phyloP scores from a whole-genome alignment of 202 grass and related monocot species.

The Panicum hallii region DNA sequence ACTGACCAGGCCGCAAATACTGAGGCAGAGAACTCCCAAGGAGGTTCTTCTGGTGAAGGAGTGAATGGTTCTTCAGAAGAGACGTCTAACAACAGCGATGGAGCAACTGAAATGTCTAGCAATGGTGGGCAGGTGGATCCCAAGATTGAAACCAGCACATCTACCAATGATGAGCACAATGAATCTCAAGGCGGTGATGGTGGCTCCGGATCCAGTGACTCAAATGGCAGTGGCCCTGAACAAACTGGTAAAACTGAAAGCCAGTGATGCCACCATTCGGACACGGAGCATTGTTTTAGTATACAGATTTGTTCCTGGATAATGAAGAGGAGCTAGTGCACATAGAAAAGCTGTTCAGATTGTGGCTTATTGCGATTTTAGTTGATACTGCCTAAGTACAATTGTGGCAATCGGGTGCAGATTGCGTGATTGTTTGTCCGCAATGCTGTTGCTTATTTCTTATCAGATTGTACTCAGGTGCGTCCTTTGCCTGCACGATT shows the following conservation, averaged over 20 bases:
- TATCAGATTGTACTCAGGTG: conserved; percentile 14
- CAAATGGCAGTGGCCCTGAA: conserved; percentile 38
- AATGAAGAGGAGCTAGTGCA: conserved; percentile 38
- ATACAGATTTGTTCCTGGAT: conserved; percentile 45
- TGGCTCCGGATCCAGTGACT: conserved; percentile 38
- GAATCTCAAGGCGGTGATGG: conserved; percentile 29
- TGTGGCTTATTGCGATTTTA: conserved; percentile 35
- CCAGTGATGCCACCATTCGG: conserved; percentile 43
- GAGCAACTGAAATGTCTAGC: conserved; percentile 34
- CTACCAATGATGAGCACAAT: conserved; percentile 13
- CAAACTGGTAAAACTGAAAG: conserved; percentile 50
- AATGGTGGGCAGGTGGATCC: conserved; percentile 43
- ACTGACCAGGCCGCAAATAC: conserved; percentile 35
- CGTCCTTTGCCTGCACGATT: conserved; percentile 10
- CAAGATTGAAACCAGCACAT: conserved; percentile 53
- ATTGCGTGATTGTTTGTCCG: background rate
- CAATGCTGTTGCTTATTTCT: conserved; percentile 27
- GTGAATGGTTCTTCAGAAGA: conserved; percentile 49
- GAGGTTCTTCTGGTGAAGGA: conserved; percentile 35
- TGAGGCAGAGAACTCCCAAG: conserved; percentile 31
- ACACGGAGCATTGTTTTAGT: conserved; percentile 42
- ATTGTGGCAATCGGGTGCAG: conserved; percentile 1
- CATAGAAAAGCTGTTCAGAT: conserved; percentile 48
- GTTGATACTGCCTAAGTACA: conserved; percentile 29
- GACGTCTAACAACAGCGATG: conserved; percentile 33